These are phyloP conservation scores for Talaromyces ruber DNA, from an alignment of 495 filamentous ascomycete genomes.

Conservation along the genomic window DNA sequence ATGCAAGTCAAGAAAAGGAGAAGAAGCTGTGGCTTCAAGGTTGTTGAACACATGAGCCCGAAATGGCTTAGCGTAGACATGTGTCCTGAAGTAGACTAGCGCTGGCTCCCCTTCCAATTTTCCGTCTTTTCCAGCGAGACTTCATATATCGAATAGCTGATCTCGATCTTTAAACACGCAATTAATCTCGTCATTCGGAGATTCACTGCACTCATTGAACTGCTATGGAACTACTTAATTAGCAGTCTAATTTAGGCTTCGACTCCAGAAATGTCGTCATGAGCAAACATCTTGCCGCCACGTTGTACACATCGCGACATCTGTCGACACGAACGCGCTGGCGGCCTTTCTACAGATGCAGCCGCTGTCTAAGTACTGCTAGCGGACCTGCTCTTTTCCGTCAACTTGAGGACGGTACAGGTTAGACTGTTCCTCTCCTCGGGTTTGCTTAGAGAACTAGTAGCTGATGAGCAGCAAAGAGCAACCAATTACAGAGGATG, in stretches of 20 bases:
- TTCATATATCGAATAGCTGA: background rate
- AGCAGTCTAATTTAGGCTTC: background rate
- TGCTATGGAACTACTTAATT: background rate
- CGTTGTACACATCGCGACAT: background rate
- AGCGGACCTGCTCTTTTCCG: background rate
- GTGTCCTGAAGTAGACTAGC: background rate
- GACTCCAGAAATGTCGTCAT: background rate
- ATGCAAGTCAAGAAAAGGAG: no score
- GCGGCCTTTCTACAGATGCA: background rate
- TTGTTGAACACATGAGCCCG: background rate
- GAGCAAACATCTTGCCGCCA: background rate
- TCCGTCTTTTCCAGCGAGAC: background rate
- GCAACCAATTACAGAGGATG: slow-evolving; percentile 1
- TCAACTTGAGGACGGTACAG: background rate
- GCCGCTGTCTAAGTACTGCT: background rate
- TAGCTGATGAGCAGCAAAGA: background rate
- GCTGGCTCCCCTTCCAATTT: background rate
- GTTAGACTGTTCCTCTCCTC: background rate
- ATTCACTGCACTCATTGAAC: background rate
- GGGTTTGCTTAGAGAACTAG: background rate
- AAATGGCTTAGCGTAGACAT: background rate
- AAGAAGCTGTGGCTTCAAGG: background rate
- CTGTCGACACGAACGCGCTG: background rate
- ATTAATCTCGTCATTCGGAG: background rate
- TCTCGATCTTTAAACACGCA: background rate